These are phyloP conservation scores for Ricinus communis DNA, from an alignment of 345 rosid species.

Conservation along the genomic window DNA sequence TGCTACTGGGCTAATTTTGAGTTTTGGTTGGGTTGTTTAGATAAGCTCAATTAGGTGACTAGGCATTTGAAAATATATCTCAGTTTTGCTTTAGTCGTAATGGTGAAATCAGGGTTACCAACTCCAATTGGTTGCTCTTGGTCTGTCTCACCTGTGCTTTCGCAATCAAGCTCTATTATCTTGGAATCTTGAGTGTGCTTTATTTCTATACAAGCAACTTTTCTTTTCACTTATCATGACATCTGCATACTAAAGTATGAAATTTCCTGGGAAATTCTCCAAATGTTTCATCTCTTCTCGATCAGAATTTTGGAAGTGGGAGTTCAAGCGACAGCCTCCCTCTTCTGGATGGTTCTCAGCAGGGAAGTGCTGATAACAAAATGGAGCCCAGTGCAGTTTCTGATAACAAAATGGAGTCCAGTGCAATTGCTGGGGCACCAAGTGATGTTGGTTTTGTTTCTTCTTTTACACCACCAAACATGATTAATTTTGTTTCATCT, in stretches of 20 bases:
- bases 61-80: too few species aligned
- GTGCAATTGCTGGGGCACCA: constrained; percentile 57
- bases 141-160: constrained; percentile 54
- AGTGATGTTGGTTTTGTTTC: constrained; percentile 59
- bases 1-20: too few species aligned
- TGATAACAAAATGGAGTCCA: constrained; percentile 68
- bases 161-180: constrained; percentile 61
- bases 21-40: too few species aligned
- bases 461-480: too few species aligned
- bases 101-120: constrained; percentile 76
- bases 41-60: too few species aligned
- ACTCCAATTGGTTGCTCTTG: constrained; percentile 75
- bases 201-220: constrained; percentile 62
- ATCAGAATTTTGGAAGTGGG: constrained; percentile 80
- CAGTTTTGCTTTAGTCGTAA: constrained; percentile 21
- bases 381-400: too few species aligned
- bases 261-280: too few species aligned
- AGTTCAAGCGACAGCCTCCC: constrained; percentile 47
- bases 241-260: too few species aligned
- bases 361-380: too few species aligned
- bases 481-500: constrained; percentile 59
- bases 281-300: constrained; percentile 69
- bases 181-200: constrained; percentile 67
- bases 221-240: too few species aligned
- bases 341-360: constrained; percentile 48